These are phyloP conservation scores for Zopfochytrium polystomum DNA, from an alignment of 371 early-diverging fungal genomes.

Conservation along the genomic window DNA sequence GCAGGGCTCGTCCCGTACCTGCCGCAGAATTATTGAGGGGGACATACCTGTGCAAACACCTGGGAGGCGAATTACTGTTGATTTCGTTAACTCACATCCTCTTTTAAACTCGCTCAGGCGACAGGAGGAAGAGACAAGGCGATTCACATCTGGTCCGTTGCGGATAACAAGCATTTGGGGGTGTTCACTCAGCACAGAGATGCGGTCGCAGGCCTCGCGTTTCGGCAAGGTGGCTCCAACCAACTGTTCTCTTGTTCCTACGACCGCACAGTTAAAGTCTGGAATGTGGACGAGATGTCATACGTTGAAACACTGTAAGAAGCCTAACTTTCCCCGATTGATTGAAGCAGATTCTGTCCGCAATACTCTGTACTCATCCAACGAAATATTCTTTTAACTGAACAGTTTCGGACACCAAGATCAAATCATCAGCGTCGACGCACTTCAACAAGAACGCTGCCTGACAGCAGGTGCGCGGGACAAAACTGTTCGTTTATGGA, in stretches of 20 bases:
- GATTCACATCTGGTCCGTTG: slow-evolving; percentile 88
- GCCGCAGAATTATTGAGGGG: slow-evolving; percentile 45
- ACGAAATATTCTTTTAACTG: too few species aligned
- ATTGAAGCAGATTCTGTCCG: too few species aligned
- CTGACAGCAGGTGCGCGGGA: slow-evolving; percentile 91
- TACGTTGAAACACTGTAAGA: slow-evolving; percentile 88
- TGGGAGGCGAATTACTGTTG: too few species aligned
- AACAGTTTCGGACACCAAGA: slow-evolving; percentile 96
- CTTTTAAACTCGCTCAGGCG: slow-evolving; percentile 32
- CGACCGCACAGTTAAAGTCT: slow-evolving; percentile 93
- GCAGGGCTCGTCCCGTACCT: slow-evolving; percentile 17
- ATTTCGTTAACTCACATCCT: neutral
- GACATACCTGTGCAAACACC: slow-evolving; percentile 20
- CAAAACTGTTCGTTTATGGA: slow-evolving; percentile 88
- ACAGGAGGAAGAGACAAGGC: slow-evolving; percentile 82
- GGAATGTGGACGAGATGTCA: slow-evolving; percentile 86
- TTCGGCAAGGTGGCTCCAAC: slow-evolving; percentile 71
- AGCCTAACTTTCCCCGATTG: neutral
- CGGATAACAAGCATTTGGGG: slow-evolving; percentile 64
- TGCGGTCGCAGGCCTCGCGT: slow-evolving; percentile 82
- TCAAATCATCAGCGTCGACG: slow-evolving; percentile 70
- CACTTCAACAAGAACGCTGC: slow-evolving; percentile 83
- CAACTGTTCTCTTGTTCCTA: slow-evolving; percentile 87
- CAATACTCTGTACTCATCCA: too few species aligned
- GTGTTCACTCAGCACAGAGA: slow-evolving; percentile 90